Evolutionary conservation across 148 eudicot genomes (phyloP).

Genomic region (Spergularia marina): DNA sequence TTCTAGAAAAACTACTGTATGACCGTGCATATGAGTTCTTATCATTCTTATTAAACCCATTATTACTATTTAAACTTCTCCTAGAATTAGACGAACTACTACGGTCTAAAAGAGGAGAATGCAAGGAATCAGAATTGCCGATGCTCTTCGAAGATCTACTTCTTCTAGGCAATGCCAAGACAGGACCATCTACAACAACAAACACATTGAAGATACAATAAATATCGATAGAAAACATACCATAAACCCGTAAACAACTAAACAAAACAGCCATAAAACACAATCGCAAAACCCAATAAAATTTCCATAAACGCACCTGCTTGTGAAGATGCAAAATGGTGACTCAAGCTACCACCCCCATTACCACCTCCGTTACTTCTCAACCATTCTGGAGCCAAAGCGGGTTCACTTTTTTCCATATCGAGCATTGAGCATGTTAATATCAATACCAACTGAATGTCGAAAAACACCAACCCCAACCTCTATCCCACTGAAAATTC

Average conservation of each 20-base stretch:
- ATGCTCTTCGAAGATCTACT: constrained; percentile 42
- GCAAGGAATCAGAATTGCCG: constrained; percentile 35
- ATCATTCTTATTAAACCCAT: constrained; percentile 59
- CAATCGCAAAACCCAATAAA: neutral
- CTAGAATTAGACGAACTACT: constrained; percentile 48
- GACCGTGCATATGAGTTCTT: constrained; percentile 35
- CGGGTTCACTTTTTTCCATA: constrained; percentile 92
- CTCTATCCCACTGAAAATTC: neutral
- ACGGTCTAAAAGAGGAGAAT: constrained; percentile 37
- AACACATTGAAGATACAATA: neutral
- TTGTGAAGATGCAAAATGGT: constrained; percentile 45
- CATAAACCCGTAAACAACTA: neutral
- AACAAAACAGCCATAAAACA: neutral
- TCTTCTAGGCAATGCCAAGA: constrained; percentile 35
- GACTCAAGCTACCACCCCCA: constrained; percentile 55
- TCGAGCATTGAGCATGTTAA: constrained; percentile 50
- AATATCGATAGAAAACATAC: neutral
- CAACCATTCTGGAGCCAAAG: constrained; percentile 92
- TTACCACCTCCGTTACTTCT: constrained; percentile 58
- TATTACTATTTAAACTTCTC: constrained; percentile 42
- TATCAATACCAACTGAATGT: constrained; percentile 11
- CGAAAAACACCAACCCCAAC: neutral
- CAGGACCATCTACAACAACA: constrained; percentile 40
- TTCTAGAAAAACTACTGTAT: constrained; percentile 64
- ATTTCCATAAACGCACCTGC: constrained; percentile 34